Conservation (phyloP, 768 basidiomycete species). For the Kwoniella sp. region DNA sequence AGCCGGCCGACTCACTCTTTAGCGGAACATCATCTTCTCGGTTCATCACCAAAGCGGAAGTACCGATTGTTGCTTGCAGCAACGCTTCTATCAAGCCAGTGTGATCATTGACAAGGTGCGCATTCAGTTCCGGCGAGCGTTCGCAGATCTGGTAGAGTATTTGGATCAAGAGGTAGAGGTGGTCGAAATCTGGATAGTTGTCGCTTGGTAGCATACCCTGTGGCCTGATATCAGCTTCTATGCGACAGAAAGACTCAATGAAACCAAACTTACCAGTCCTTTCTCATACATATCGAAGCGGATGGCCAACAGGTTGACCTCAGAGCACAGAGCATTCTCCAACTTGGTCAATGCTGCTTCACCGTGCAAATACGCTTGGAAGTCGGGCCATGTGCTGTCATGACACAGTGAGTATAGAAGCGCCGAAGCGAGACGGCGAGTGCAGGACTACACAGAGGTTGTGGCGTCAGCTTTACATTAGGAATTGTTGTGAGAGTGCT, state of each 20-base stretch:
- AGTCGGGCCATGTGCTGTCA: background rate
- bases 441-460: slow-evolving; percentile 7
- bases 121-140: background rate
- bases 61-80: slow-evolving; percentile 3
- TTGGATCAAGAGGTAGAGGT: slow-evolving; percentile 4
- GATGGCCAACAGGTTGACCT: slow-evolving; percentile 13
- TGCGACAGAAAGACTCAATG: background rate
- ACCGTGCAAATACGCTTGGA: background rate
- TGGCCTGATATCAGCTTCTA: background rate
- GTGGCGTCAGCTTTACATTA: background rate
- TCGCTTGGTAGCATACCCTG: slow-evolving; percentile 20
- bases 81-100: slow-evolving; percentile 3
- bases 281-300: slow-evolving; percentile 43
- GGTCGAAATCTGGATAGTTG: slow-evolving; percentile 18
- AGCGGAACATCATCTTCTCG: background rate
- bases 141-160: background rate
- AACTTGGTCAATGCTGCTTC: background rate
- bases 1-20: slow-evolving; percentile 7
- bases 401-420: slow-evolving; percentile 4
- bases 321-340: slow-evolving; percentile 1
- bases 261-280: slow-evolving; percentile 31
- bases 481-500: no score
- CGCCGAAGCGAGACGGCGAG: slow-evolving; percentile 3
- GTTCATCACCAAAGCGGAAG: slow-evolving; percentile 3
- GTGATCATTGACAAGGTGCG: background rate